Percentiles rank a stretch among this genome's conserved stretches.
phyloP scores from a whole-genome alignment of 768 basidiomycete genomes.

The Lactifluus rugatus region DNA sequence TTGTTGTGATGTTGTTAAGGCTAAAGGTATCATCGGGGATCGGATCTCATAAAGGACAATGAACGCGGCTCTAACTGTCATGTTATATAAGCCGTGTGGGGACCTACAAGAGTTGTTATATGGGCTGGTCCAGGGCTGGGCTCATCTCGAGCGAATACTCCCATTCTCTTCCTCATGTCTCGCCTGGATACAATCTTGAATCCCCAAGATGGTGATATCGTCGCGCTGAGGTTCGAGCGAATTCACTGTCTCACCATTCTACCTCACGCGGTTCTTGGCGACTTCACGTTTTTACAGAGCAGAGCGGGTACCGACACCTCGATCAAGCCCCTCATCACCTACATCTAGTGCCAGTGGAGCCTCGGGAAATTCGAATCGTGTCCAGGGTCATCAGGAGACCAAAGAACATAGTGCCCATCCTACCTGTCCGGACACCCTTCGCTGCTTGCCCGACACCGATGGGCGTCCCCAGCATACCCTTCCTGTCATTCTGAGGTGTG shows the following conservation, averaged over 20 bases:
- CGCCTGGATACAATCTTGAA: conserved; percentile 19
- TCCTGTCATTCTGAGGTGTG: conserved; percentile 76
- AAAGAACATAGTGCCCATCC: conserved; percentile 54
- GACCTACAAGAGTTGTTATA: conserved; percentile 4
- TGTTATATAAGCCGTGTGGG: not conserved
- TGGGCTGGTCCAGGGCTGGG: not conserved
- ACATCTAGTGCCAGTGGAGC: conserved; percentile 9
- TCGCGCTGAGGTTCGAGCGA: conserved; percentile 2
- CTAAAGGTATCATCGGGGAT: conserved; percentile 7
- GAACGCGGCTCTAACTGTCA: not conserved
- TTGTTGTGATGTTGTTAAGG: not conserved
- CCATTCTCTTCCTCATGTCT: conserved; percentile 11
- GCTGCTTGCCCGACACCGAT: conserved; percentile 69
- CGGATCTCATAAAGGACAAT: conserved; percentile 20
- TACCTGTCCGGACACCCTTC: conserved; percentile 68
- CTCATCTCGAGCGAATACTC: not conserved
- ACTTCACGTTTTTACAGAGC: conserved; percentile 1
- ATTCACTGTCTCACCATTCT: not conserved
- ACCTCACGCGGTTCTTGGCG: not conserved
- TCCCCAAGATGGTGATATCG: conserved; percentile 6
- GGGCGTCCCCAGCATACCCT: conserved; percentile 77
- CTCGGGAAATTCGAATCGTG: not conserved
- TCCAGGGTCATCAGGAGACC: not conserved
- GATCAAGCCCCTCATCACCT: conserved; percentile 6
- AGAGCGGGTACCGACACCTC: conserved; percentile 9